A percentile compares a stretch with the other conserved stretches of the same genome.
Evolutionary conservation across 345 rosid genomes (phyloP).

Genomic region (Brassica incana): DNA sequence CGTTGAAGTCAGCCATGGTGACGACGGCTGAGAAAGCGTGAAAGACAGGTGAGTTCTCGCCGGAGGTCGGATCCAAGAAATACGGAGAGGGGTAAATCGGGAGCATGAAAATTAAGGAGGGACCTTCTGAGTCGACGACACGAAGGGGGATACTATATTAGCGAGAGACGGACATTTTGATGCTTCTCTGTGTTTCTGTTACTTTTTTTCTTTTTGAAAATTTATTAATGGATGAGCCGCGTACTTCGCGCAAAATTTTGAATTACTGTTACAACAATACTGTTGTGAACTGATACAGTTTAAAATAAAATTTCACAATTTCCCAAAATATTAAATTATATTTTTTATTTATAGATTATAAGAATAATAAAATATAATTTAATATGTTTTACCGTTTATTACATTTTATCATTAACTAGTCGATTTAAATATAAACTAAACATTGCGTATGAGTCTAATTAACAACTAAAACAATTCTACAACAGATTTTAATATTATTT

Average conservation of each 20-base stretch:
- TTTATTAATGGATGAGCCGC: neutral
- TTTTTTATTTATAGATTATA: too few relatives aligned
- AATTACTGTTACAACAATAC: neutral
- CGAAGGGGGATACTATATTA: neutral
- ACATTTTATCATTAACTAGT: too few relatives aligned
- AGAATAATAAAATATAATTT: too few relatives aligned
- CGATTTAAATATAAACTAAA: too few relatives aligned
- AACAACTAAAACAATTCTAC: too few relatives aligned
- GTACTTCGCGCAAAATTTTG: neutral
- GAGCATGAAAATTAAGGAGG: slow-evolving; percentile 18
- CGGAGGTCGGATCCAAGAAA: slow-evolving; percentile 15
- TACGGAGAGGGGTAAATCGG: slow-evolving; percentile 10
- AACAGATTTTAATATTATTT: too few relatives aligned
- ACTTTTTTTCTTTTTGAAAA: neutral
- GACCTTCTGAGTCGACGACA: slow-evolving; percentile 18
- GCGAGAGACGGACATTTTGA: slow-evolving; percentile 23
- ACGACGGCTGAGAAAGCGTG: slow-evolving; percentile 32
- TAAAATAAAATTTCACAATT: neutral
- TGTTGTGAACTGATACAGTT: neutral
- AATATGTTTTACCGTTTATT: too few relatives aligned
- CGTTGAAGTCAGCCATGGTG: slow-evolving; percentile 56
- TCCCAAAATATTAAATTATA: too few relatives aligned
- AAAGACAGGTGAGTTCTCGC: slow-evolving; percentile 28
- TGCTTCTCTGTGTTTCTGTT: neutral
- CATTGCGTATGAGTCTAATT: too few relatives aligned